These are phyloP conservation scores for Saturnispora hagleri DNA, from an alignment of 805 yeast species.

Conservation along the genomic window DNA sequence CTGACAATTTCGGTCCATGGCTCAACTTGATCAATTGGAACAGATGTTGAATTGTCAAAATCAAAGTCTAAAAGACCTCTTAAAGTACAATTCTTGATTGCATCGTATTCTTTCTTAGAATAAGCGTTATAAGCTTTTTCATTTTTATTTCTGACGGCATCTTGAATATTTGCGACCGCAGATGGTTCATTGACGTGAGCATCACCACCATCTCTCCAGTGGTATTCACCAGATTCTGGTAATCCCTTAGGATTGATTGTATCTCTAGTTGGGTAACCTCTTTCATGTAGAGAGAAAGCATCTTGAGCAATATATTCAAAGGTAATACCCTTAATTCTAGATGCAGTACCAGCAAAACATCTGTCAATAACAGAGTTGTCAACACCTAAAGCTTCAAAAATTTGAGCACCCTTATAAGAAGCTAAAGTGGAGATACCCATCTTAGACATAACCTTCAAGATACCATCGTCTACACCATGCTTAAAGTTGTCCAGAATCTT, in stretches of 20 bases:
- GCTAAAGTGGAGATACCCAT: slow-evolving; percentile 99
- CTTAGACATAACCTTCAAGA: slow-evolving; percentile 94
- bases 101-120: slow-evolving; percentile 82
- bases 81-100: slow-evolving; percentile 84
- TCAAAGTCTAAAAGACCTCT: slow-evolving; percentile 93
- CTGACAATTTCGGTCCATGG: slow-evolving; percentile 99
- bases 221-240: slow-evolving; percentile 95
- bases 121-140: slow-evolving; percentile 88
- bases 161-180: slow-evolving; percentile 92
- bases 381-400: slow-evolving; percentile 92
- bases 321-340: slow-evolving; percentile 91
- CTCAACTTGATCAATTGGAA: slow-evolving; percentile 95
- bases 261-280: slow-evolving; percentile 77
- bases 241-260: slow-evolving; percentile 63
- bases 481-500: slow-evolving; percentile 69
- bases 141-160: slow-evolving; percentile 96
- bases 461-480: slow-evolving; percentile 81
- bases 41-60: slow-evolving; percentile 56
- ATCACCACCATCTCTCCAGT: slow-evolving; percentile 98
- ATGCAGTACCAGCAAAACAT: slow-evolving; percentile 96
- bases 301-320: slow-evolving; percentile 96
- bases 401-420: slow-evolving; percentile 98
- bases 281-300: slow-evolving; percentile 87
- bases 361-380: slow-evolving; percentile 92
- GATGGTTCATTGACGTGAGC: slow-evolving; percentile 91